These are phyloP conservation scores for Aspergillus haitiensis DNA, from an alignment of 495 filamentous ascomycete species.

Conservation along the genomic window DNA sequence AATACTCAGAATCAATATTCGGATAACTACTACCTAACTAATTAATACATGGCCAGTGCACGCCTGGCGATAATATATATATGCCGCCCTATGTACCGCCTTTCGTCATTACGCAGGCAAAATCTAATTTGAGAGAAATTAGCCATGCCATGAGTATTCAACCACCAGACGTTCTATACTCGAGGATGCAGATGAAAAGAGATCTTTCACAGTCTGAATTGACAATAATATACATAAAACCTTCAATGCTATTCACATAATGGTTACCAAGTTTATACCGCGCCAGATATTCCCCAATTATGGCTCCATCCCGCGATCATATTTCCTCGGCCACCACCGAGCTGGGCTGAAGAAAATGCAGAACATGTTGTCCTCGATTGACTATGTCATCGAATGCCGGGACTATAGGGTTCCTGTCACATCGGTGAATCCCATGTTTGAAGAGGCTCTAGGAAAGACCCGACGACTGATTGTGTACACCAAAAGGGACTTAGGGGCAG, in stretches of 20 bases:
- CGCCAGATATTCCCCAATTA: slow-evolving; percentile 66
- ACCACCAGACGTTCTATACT: slow-evolving; percentile 1
- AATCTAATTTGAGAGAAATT: not conserved
- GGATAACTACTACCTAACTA: too few relatives aligned
- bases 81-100: slow-evolving; percentile 16
- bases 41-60: too few relatives aligned
- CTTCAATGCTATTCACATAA: slow-evolving; percentile 11
- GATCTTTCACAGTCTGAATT: not conserved
- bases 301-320: slow-evolving; percentile 78
- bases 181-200: slow-evolving; percentile 10
- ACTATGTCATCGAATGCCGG: slow-evolving; percentile 91
- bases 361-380: slow-evolving; percentile 73
- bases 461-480: slow-evolving; percentile 87
- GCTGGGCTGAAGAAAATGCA: slow-evolving; percentile 85
- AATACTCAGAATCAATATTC: too few relatives aligned
- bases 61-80: not conserved
- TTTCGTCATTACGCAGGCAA: not conserved
- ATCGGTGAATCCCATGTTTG: slow-evolving; percentile 89
- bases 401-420: slow-evolving; percentile 89
- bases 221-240: not conserved
- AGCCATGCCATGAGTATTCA: too few relatives aligned
- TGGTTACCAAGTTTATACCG: slow-evolving; percentile 62
- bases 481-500: slow-evolving; percentile 72
- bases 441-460: slow-evolving; percentile 65
- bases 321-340: slow-evolving; percentile 94